Evolutionary conservation across 352 stramenopile species (phyloP).

Genomic region (Pythium brachiatum): DNA sequence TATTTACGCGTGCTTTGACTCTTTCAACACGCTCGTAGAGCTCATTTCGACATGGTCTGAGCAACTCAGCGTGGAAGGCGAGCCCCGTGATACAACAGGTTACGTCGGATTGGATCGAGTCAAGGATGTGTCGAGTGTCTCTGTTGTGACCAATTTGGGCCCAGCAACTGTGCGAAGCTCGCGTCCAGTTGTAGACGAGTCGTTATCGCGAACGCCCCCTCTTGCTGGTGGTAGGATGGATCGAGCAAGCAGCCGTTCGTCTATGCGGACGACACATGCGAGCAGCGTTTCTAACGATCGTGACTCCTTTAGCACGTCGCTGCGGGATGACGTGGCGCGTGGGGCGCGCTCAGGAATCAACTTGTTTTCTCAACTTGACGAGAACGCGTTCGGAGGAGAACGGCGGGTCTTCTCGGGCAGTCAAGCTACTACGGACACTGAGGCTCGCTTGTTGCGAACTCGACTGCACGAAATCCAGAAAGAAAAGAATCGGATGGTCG

Average conservation of each 20-base stretch:
- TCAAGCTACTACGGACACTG: slow-evolving; percentile 70
- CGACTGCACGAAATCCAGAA: slow-evolving; percentile 74
- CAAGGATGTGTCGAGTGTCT: slow-evolving; percentile 55
- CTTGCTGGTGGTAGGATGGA: slow-evolving; percentile 9
- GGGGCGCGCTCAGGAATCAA: slow-evolving; percentile 30
- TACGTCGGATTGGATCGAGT: slow-evolving; percentile 75
- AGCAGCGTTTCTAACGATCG: slow-evolving; percentile 3
- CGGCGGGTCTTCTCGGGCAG: slow-evolving; percentile 64
- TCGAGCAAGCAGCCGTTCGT: slow-evolving; percentile 1
- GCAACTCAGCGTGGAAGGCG: slow-evolving; percentile 54
- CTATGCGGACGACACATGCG: not conserved
- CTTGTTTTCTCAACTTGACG: slow-evolving; percentile 74
- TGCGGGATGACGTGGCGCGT: not conserved
- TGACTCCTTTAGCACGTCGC: not conserved
- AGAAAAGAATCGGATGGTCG: slow-evolving; percentile 62
- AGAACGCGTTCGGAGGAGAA: slow-evolving; percentile 69
- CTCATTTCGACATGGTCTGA: slow-evolving; percentile 68
- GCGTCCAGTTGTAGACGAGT: slow-evolving; percentile 17
- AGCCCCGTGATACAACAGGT: slow-evolving; percentile 65
- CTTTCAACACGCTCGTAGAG: slow-evolving; percentile 84
- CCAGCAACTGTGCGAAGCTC: slow-evolving; percentile 23
- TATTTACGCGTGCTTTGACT: slow-evolving; percentile 89
- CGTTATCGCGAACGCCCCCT: slow-evolving; percentile 13
- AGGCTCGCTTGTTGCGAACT: slow-evolving; percentile 75
- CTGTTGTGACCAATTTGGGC: slow-evolving; percentile 66